Evolutionary conservation across 805 yeast species (phyloP).

Genomic region (Candida manassasensis): DNA sequence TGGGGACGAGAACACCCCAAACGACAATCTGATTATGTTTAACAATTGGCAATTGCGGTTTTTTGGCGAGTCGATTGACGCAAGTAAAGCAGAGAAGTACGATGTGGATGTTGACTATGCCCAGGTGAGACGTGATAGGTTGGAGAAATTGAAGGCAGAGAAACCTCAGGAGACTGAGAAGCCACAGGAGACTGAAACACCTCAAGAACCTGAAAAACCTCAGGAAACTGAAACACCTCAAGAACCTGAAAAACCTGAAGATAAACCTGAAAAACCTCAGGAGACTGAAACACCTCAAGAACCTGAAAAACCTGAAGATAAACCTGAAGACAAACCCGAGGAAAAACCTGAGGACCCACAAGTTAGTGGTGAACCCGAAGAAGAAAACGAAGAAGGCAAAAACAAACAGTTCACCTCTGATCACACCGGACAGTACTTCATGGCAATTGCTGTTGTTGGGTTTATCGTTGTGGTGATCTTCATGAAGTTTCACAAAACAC

Average conservation of each 20-base stretch:
- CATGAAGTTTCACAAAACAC: conserved; percentile 41
- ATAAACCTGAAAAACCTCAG: conserved; percentile 3
- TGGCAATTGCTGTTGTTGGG: conserved; percentile 57
- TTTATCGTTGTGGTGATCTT: conserved; percentile 44
- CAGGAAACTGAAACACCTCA: conserved; percentile 5
- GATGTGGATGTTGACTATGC: conserved; percentile 48
- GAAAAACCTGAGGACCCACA: neutral
- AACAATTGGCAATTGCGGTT: conserved; percentile 71
- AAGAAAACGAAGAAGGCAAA: conserved; percentile 29
- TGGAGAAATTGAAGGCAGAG: conserved; percentile 8
- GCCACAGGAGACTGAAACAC: conserved; percentile 1
- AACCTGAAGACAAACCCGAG: neutral
- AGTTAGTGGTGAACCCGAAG: conserved; percentile 2
- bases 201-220: neutral
- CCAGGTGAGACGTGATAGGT: conserved; percentile 27
- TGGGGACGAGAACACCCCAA: conserved; percentile 31
- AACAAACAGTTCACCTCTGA: conserved; percentile 30
- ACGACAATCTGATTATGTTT: conserved; percentile 35
- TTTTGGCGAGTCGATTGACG: conserved; percentile 76
- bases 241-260: neutral
- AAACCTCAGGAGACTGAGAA: neutral
- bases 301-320: conserved; percentile 1
- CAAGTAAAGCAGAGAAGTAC: conserved; percentile 53
- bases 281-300: conserved; percentile 1
- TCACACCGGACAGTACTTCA: conserved; percentile 58